Base-by-base conservation (phyloP, 176 grass and related monocot genomes). In the Themeda triandra region DNA sequence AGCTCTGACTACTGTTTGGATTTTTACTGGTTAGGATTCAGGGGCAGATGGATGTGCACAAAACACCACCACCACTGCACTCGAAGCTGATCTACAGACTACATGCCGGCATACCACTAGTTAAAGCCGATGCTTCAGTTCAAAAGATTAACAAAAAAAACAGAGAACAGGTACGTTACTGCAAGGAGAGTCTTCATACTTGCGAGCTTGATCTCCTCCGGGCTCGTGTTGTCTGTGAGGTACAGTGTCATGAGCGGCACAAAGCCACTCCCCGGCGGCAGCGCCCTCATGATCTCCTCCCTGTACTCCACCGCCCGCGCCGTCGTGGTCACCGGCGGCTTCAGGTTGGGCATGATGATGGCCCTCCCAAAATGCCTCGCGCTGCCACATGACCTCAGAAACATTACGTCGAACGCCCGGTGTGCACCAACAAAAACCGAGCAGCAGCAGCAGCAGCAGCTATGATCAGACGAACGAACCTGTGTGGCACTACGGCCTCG, bases 291-390 rank as follows among this genome's bases (percentile, higher is more conserved):
- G 21, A 98, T 98, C 59, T 88, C 86, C 27, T 93, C 91, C 35
- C 89, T 87, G 76, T 95, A 95, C 72, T 85, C 86, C 86, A 93
- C 73, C 6, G 96, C 91, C 6, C 86, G 83, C 0, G 84, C 89
- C 3, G 91, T 98, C 23, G 91, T 95, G 4, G 91, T 98, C 75
- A 98, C 83, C 0, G 96, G 91, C 9, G 96, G 93, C 83, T 98
- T 98, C 89, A 98, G 30, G 60, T 98, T 98, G 23, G 96, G 96
- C 93, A 98, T 98, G 48, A 98, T 82, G 73, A 98, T 95, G 35
- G 96, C 91, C 83, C 93, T 93, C 72, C 90, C 80, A 58, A 98
- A 98, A 77, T 93, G 91, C 87, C 13, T 87, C 59, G 89, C 96
- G 67, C 96, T 98, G 87, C 72, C 42, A 69, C 73, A 77, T 0